Conservation (phyloP, 2,329 filamentous ascomycete genomes). For the Hypoxylon sp. region DNA sequence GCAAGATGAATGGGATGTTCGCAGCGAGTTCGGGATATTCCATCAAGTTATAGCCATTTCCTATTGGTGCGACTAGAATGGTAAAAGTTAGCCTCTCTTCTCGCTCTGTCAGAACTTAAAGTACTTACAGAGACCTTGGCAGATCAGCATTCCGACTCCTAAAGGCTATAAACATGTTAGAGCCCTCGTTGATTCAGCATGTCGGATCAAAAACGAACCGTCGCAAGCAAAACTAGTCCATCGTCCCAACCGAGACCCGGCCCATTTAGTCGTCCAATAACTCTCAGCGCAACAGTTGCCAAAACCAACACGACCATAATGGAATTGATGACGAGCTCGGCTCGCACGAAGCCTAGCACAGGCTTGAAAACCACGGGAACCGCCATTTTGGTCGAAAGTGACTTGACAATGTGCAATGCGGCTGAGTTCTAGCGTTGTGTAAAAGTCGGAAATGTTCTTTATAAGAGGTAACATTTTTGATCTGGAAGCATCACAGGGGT, state of each 20-base stretch:
- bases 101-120: neutral
- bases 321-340: slow-evolving; percentile 53
- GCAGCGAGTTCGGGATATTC: slow-evolving; percentile 38
- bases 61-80: slow-evolving; percentile 34
- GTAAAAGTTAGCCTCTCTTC: slow-evolving; percentile 3
- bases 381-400: slow-evolving; percentile 38
- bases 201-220: slow-evolving; percentile 22
- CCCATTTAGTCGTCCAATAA: slow-evolving; percentile 51
- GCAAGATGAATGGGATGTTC: slow-evolving; percentile 42
- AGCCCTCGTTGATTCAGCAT: neutral
- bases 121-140: slow-evolving; percentile 41
- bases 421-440: slow-evolving; percentile 11
- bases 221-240: slow-evolving; percentile 51
- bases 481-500: slow-evolving; percentile 13
- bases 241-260: slow-evolving; percentile 56
- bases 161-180: slow-evolving; percentile 35
- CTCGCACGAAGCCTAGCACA: slow-evolving; percentile 47
- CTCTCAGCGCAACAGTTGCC: slow-evolving; percentile 49
- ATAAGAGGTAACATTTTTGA: slow-evolving; percentile 12
- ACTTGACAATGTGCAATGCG: slow-evolving; percentile 12
- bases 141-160: slow-evolving; percentile 40
- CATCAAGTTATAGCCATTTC: slow-evolving; percentile 39
- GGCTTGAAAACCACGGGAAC: slow-evolving; percentile 27
- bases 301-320: slow-evolving; percentile 54
- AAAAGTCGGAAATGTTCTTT: slow-evolving; percentile 21